Base-by-base conservation (phyloP, 306 rosid genomes). In the Rosa multiflora region DNA sequence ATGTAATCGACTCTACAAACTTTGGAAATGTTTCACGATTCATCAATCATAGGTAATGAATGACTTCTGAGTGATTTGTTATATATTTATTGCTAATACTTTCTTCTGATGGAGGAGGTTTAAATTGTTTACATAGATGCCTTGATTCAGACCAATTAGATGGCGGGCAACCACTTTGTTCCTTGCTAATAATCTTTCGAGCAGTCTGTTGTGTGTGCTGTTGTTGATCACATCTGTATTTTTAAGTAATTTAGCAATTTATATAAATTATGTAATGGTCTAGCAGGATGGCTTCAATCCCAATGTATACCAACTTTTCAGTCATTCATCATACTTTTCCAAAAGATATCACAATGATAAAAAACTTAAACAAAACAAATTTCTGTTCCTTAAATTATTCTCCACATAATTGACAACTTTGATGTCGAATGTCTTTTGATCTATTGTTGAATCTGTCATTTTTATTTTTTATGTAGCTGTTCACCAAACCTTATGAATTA, bases 1-100 rank as follows among this genome's bases (percentile, higher is more conserved):
- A 85, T 87, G 88, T 80, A 56, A 87, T 93, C 52, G 99, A 95
- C 86, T 81, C 98, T 61, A 83, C 97, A 10, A 83, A 83, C 58
- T 91, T 86, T 63, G 99, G 97, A 81, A 95, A 95, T 73, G 96
- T 95, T 78, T 90, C 99, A 62, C 90, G 98, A 83, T 95, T 95
- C 87, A 87, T 95, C 86, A 95, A 93, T 93, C 98, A 95, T 79
- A 91, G 98, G 99, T 91, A 81, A 85, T 55, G 47, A 40, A 82
- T 32, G 67, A 77, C 39, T 81, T 52, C 46, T 10, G 6, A 62
- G 20, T 70, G 74, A 20, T 12, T 10, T 47, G 6, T 42, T 3
- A 10, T 3, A 6, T 4, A 4, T 20, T 55, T 39, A 73, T 55
- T 55, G 10, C 18, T 15, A 53, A 3, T 73, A 14, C 39, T 39